A percentile compares a stretch with the other conserved stretches of the same genome.
Evolutionary conservation across 139 green algal genomes (phyloP).

Genomic region (Astrephomene gubernaculifera): DNA sequence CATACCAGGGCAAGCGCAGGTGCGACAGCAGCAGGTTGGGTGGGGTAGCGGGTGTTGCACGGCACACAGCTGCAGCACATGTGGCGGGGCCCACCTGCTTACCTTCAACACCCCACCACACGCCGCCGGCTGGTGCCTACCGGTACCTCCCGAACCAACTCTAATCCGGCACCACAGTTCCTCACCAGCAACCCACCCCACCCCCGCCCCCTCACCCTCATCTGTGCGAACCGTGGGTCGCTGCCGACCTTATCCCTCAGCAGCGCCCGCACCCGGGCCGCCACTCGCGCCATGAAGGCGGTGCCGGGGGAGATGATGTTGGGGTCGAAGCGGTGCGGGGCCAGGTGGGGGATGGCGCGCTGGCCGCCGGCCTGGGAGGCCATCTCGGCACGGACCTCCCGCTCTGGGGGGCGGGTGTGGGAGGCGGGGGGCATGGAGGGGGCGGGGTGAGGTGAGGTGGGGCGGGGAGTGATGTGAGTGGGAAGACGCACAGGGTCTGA

Average conservation of each 20-base stretch:
- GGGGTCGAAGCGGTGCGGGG: conserved; percentile 72
- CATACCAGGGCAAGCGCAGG: too few species aligned
- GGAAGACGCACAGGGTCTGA: neutral
- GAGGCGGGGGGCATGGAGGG: neutral
- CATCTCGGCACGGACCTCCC: conserved; percentile 74
- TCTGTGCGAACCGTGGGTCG: conserved; percentile 57
- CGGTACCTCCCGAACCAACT: too few species aligned
- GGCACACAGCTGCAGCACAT: too few species aligned
- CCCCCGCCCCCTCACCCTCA: conserved; percentile 19
- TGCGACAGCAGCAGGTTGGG: too few species aligned
- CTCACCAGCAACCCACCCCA: neutral
- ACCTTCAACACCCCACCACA: too few species aligned
- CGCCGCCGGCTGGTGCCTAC: too few species aligned
- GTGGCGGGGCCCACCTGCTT: too few species aligned
- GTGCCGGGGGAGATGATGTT: conserved; percentile 88
- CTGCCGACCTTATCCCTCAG: conserved; percentile 66
- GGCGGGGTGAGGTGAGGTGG: neutral
- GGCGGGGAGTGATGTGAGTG: neutral
- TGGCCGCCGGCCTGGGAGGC: conserved; percentile 50
- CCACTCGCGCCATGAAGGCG: neutral
- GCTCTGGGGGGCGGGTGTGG: conserved; percentile 37
- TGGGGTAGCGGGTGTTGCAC: too few species aligned
- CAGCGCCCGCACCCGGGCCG: conserved; percentile 29
- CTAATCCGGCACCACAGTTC: too few species aligned
- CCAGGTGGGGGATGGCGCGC: conserved; percentile 49